phyloP scores from a whole-genome alignment of 768 basidiomycete species.

The Leccinum variicolor region DNA sequence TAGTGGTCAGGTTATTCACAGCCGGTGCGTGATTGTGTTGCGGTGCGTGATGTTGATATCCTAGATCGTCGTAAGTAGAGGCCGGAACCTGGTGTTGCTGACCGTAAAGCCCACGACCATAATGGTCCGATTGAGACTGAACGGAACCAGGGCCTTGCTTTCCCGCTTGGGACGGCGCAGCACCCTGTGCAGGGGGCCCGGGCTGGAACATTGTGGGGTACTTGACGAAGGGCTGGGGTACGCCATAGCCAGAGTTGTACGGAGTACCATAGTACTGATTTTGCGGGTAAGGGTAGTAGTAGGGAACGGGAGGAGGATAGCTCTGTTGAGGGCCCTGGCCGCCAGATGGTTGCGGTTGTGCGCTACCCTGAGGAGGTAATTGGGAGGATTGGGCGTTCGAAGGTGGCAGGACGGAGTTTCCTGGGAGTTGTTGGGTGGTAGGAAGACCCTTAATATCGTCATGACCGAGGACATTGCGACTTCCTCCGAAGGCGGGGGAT shows the following conservation, averaged over 20 bases:
- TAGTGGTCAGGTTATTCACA: constrained; percentile 37
- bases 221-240: constrained; percentile 71
- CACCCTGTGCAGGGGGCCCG: constrained; percentile 64
- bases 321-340: constrained; percentile 64
- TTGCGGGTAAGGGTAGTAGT: constrained; percentile 69
- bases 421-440: constrained; percentile 54
- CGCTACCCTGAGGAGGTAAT: constrained; percentile 43
- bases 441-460: constrained; percentile 76
- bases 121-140: constrained; percentile 54
- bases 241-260: constrained; percentile 54
- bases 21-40: constrained; percentile 54
- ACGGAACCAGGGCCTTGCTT: constrained; percentile 61
- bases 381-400: constrained; percentile 54
- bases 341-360: constrained; percentile 55
- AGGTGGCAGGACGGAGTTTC: constrained; percentile 47
- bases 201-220: constrained; percentile 76
- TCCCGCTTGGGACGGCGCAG: constrained; percentile 59
- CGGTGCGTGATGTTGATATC: constrained; percentile 52
- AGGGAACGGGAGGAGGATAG: constrained; percentile 58
- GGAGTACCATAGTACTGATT: constrained; percentile 75
- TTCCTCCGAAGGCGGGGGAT: constrained; percentile 57
- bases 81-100: constrained; percentile 51
- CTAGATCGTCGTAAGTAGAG: constrained; percentile 48
- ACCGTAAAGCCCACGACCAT: constrained; percentile 62
- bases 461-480: constrained; percentile 60